These are phyloP conservation scores for Stagonosporopsis chrysanthemi DNA, from an alignment of 2,329 filamentous ascomycete species.

Conservation along the genomic window DNA sequence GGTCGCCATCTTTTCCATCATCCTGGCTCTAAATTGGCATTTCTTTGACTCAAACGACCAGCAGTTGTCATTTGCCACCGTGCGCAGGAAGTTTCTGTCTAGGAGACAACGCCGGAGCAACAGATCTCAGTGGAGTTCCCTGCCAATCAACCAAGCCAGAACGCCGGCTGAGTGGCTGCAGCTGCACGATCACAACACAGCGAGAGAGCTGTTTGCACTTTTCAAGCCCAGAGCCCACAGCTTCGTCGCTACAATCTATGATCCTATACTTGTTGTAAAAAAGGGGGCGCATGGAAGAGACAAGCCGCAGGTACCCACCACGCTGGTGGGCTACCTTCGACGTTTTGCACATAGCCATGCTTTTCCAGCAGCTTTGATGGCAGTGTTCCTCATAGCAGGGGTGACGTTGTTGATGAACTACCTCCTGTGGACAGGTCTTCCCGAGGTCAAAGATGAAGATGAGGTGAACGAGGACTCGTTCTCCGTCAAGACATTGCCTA, in stretches of 20 bases:
- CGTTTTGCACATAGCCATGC: slow-evolving; percentile 70
- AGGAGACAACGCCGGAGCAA: slow-evolving; percentile 27
- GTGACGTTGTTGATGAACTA: slow-evolving; percentile 77
- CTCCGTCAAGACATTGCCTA: slow-evolving; percentile 66
- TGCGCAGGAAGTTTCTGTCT: slow-evolving; percentile 35
- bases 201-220: slow-evolving; percentile 76
- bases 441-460: slow-evolving; percentile 53
- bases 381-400: slow-evolving; percentile 68
- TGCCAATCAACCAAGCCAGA: slow-evolving; percentile 74
- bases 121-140: slow-evolving; percentile 47
- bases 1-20: slow-evolving; percentile 74
- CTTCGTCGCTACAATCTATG: slow-evolving; percentile 76
- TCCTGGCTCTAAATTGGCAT: slow-evolving; percentile 78
- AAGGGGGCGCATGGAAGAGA: slow-evolving; percentile 72
- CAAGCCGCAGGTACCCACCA: slow-evolving; percentile 55
- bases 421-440: slow-evolving; percentile 70
- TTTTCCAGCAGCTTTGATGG: slow-evolving; percentile 68
- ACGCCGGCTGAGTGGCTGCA: slow-evolving; percentile 79
- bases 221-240: slow-evolving; percentile 75
- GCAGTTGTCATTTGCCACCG: slow-evolving; percentile 33
- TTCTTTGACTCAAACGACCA: slow-evolving; percentile 70
- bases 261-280: slow-evolving; percentile 76
- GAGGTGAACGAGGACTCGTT: slow-evolving; percentile 62
- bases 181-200: slow-evolving; percentile 80
- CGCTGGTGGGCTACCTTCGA: slow-evolving; percentile 61